A percentile compares a stretch with the other conserved stretches of the same genome.
Conservation (phyloP, 257 asterid species). For the Nemophila menziesii region DNA sequence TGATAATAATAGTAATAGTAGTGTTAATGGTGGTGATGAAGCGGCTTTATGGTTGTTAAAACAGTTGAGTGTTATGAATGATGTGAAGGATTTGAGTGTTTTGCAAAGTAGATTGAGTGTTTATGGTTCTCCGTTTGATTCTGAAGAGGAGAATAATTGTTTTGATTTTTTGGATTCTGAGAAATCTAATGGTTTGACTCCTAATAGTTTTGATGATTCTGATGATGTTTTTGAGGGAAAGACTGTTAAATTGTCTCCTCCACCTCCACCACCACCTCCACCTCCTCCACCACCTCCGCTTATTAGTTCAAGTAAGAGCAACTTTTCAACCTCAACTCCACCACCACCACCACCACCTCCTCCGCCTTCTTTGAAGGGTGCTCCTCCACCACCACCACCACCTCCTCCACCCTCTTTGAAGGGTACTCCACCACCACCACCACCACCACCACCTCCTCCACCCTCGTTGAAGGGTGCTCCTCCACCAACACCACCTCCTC, state of each 20-base stretch:
- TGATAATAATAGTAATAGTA: no score
- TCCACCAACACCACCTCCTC: conserved; percentile 18
- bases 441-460: conserved; percentile 20
- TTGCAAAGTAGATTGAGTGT: conserved; percentile 60
- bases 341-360: conserved; percentile 17
- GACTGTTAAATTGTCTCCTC: conserved; percentile 23
- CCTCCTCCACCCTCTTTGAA: conserved; percentile 8
- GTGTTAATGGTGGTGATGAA: conserved; percentile 67
- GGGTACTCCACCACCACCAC: conserved; percentile 11
- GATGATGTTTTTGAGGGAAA: conserved; percentile 49
- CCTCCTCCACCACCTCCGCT: conserved; percentile 18
- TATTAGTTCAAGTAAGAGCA: conserved; percentile 4
- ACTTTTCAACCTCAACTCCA: no score
- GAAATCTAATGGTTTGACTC: conserved; percentile 28
- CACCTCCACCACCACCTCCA: conserved; percentile 19
- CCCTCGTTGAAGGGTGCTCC: conserved; percentile 12
- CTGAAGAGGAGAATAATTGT: conserved; percentile 93
- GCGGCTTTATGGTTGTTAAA: conserved; percentile 90
- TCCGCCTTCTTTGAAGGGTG: conserved; percentile 5
- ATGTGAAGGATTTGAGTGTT: conserved; percentile 66
- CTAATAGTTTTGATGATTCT: conserved; percentile 35
- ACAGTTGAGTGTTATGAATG: conserved; percentile 71
- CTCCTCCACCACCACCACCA: conserved; percentile 26
- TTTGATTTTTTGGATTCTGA: conserved; percentile 79
- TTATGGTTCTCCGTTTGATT: conserved; percentile 77